Evolutionary conservation across 257 asterid genomes (phyloP).

Genomic region (Apocynum venetum): DNA sequence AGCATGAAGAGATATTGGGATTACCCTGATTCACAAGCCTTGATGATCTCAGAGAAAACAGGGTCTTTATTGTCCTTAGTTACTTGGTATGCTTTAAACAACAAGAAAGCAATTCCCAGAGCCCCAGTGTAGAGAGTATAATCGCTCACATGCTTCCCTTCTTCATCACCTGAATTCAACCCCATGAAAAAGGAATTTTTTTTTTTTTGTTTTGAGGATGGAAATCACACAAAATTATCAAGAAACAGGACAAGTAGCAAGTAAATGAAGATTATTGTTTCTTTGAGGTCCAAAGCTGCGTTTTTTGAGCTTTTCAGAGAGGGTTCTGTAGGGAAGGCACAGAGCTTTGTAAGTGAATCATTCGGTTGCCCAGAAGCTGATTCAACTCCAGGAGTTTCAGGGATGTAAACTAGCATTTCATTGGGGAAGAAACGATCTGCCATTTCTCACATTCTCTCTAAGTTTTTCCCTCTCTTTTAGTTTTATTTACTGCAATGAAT

Average conservation of each 20-base stretch:
- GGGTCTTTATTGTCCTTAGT: conserved; percentile 48
- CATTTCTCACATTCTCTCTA: conserved; percentile 26
- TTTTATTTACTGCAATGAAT: neutral
- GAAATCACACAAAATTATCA: neutral
- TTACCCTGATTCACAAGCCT: conserved; percentile 70
- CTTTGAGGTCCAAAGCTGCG: conserved; percentile 57
- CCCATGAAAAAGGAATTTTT: neutral
- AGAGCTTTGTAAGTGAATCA: conserved; percentile 54
- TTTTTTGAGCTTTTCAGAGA: conserved; percentile 37
- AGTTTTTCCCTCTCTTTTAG: neutral
- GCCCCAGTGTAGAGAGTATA: conserved; percentile 67
- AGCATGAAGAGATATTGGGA: conserved; percentile 1
- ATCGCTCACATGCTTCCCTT: conserved; percentile 64
- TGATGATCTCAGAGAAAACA: conserved; percentile 53
- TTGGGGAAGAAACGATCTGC: conserved; percentile 70
- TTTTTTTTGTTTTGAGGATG: too few relatives aligned
- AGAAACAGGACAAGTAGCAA: neutral
- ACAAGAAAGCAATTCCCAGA: conserved; percentile 74
- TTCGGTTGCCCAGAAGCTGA: conserved; percentile 20
- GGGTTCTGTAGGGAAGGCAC: conserved; percentile 45
- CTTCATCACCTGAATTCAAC: conserved; percentile 53
- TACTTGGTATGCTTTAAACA: conserved; percentile 71
- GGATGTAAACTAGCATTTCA: conserved; percentile 52
- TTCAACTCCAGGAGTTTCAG: conserved; percentile 32
- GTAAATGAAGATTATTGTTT: conserved; percentile 30